Evolutionary conservation across 805 yeast genomes (phyloP), one percentile per base, ranked within the genome.

Genomic region (Metschnikowia baotianmanensis): DNA sequence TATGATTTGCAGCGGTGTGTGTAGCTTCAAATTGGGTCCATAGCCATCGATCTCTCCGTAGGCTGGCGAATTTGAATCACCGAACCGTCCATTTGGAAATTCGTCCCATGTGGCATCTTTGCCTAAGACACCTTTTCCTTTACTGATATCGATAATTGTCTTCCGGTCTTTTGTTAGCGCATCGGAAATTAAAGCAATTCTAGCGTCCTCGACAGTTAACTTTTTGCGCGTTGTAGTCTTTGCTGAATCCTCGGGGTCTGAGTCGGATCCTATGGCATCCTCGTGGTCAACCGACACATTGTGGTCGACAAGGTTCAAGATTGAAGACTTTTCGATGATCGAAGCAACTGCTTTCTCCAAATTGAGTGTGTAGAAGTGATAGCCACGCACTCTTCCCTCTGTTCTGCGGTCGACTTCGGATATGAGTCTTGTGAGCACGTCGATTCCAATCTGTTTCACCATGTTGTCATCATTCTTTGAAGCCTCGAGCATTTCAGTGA

Each of bases 21-120:
- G 76, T 4, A 87, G 81, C 56, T 90, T 90, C 54, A 93, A 75
- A 2, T 85, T 78, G 0, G 97, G 96, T 2, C 98, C 98, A 61
- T 91, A 93, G 22, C 98, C 98, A 61, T 90, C 97, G 53, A 91
- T 87, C 65, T 91, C 97, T 70, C 98, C 99, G 63, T 86, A 91
- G 1, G 98, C 98, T 15, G 97, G 96, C 24, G 96, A 87, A 55
- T 93, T 74, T 0, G 96, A 86, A 65, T 89, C 96, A 67, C 97
- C 95, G 62, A 87, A 88, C 67, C 98, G 76, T 58, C 97, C 96
- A 63, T 90, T 88, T 20, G 96, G 93, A 63, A 87, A 90, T 57
- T 90, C 98, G 69, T 90, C 98, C 98, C 98, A 90, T 1, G 90
- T 86, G 4, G 95, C 96, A 60, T 86, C 93, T 54, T 86, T 80